These are phyloP conservation scores for Podaxis sp. DNA, from an alignment of 768 basidiomycete species.

Conservation along the genomic window DNA sequence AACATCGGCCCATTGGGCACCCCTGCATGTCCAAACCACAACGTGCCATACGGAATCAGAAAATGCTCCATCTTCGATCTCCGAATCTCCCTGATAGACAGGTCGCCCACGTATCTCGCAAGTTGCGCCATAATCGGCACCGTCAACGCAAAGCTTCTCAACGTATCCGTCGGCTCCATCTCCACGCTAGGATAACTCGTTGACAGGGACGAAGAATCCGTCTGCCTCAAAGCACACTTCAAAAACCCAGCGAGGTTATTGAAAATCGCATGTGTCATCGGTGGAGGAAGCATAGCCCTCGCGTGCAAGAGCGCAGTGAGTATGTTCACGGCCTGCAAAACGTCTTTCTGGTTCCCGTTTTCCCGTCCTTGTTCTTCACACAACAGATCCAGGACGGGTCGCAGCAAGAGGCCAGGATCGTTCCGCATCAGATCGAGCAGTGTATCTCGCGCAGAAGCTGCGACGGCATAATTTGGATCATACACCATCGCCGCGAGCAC, in stretches of 20 bases:
- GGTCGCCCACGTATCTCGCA: constrained; percentile 63
- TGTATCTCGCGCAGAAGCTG: constrained; percentile 54
- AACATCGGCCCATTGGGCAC: constrained; percentile 58
- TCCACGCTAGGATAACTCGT: neutral
- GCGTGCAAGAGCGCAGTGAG: constrained; percentile 60
- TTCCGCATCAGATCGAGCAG: constrained; percentile 72
- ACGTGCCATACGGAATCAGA: constrained; percentile 65
- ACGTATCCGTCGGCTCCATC: constrained; percentile 27
- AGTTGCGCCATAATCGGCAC: constrained; percentile 61
- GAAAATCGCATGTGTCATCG: constrained; percentile 64
- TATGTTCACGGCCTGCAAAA: constrained; percentile 47
- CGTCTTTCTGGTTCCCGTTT: constrained; percentile 38
- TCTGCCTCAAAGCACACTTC: constrained; percentile 48
- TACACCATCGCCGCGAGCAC: constrained; percentile 51
- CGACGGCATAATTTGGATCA: constrained; percentile 53
- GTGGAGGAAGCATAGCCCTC: constrained; percentile 56
- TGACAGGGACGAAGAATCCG: constrained; percentile 26
- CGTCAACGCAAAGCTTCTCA: constrained; percentile 53
- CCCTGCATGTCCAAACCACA: constrained; percentile 66
- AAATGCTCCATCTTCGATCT: constrained; percentile 71
- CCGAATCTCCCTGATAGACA: constrained; percentile 71
- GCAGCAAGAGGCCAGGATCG: constrained; percentile 65
- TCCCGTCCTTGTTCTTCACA: constrained; percentile 25
- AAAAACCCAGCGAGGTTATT: constrained; percentile 72
- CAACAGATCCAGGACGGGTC: constrained; percentile 62